These are phyloP conservation scores for Mollisiaceae sp. DNA, from an alignment of 2,329 filamentous ascomycete genomes.

Conservation along the genomic window DNA sequence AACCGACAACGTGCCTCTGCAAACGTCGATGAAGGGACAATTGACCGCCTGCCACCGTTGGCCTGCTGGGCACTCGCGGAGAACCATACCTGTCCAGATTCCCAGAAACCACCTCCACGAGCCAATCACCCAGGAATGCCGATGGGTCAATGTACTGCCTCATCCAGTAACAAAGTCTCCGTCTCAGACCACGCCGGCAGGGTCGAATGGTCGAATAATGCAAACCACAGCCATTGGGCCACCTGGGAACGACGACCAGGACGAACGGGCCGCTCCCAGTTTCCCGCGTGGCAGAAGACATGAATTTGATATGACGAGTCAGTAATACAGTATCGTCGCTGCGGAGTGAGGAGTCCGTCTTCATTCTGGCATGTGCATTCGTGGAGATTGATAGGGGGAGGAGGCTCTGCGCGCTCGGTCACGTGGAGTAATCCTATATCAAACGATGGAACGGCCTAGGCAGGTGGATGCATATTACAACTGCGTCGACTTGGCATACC, in stretches of 20 bases:
- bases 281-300: slow-evolving; percentile 7
- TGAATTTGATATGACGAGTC: neutral
- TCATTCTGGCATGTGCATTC: neutral
- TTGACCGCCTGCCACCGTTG: slow-evolving; percentile 20
- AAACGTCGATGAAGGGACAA: slow-evolving; percentile 2
- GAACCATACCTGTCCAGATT: slow-evolving; percentile 1
- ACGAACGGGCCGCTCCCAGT: slow-evolving; percentile 8
- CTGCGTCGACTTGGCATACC: neutral
- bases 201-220: neutral
- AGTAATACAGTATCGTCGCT: neutral
- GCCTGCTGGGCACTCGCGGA: neutral
- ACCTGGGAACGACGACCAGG: slow-evolving; percentile 4
- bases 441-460: neutral
- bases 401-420: neutral
- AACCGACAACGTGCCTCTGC: slow-evolving; percentile 31
- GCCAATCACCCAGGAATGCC: slow-evolving; percentile 2
- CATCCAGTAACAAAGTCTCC: neutral
- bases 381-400: neutral
- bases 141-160: slow-evolving; percentile 8
- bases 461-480: neutral
- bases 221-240: slow-evolving; percentile 4
- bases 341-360: neutral
- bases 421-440: neutral
- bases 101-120: neutral
- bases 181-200: slow-evolving; percentile 12